Conservation (phyloP, 805 yeast species). For the Suhomyces tanzawaensis region DNA sequence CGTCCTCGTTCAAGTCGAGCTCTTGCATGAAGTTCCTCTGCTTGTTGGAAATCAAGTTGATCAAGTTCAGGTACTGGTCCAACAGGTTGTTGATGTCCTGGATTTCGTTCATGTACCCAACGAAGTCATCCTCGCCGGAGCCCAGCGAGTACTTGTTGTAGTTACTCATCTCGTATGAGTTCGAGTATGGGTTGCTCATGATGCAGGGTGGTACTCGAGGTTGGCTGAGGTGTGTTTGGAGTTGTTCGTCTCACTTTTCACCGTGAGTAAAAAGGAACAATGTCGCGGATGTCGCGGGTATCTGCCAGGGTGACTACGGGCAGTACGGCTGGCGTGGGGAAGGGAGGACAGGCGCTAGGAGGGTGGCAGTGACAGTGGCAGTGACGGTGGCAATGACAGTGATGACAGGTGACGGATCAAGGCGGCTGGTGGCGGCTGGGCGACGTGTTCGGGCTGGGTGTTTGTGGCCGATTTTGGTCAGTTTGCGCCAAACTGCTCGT, state of each 20-base stretch:
- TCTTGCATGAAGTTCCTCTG: conserved; percentile 42
- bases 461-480: too few relatives aligned
- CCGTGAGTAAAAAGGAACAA: neutral
- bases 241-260: neutral
- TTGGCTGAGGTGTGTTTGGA: neutral
- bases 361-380: too few relatives aligned
- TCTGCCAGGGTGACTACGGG: neutral
- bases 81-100: conserved; percentile 43
- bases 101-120: conserved; percentile 43
- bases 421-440: too few relatives aligned
- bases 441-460: too few relatives aligned
- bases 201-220: neutral
- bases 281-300: conserved; percentile 1
- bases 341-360: neutral
- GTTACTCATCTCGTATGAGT: conserved; percentile 28
- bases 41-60: conserved; percentile 38
- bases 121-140: conserved; percentile 40
- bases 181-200: conserved; percentile 38
- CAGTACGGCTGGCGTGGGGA: neutral
- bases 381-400: too few relatives aligned
- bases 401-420: too few relatives aligned
- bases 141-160: conserved; percentile 23
- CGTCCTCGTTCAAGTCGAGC: conserved; percentile 38
- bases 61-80: conserved; percentile 40
- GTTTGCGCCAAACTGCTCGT: too few relatives aligned